These are phyloP conservation scores for Castanea crenata DNA, from an alignment of 306 rosid genomes.

Conservation along the genomic window DNA sequence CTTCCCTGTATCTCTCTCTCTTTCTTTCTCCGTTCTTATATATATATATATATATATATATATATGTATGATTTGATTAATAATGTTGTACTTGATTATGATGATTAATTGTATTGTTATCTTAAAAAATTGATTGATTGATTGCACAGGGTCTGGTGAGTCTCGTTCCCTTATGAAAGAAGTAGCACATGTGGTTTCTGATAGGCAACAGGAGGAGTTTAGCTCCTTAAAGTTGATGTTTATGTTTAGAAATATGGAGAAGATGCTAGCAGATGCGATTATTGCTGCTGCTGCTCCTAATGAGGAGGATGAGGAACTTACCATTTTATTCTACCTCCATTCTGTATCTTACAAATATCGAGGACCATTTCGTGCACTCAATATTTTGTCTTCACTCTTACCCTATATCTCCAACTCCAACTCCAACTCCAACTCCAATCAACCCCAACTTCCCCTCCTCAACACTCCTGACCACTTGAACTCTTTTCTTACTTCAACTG, in stretches of 20 bases:
- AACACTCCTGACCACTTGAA: slow-evolving; percentile 42
- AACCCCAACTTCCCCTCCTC: slow-evolving; percentile 50
- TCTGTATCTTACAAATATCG: slow-evolving; percentile 68
- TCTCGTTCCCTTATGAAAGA: slow-evolving; percentile 75
- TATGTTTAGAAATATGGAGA: slow-evolving; percentile 54
- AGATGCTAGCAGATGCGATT: slow-evolving; percentile 55
- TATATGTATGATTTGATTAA: too few species aligned
- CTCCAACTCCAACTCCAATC: too few species aligned
- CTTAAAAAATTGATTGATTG: too few species aligned
- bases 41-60: too few species aligned
- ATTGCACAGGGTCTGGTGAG: slow-evolving; percentile 81
- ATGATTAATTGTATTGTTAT: too few species aligned
- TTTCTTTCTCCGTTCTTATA: neutral
- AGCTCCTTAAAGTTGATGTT: slow-evolving; percentile 55
- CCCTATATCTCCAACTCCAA: slow-evolving; percentile 23
- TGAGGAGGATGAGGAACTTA: slow-evolving; percentile 32
- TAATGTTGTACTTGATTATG: too few species aligned
- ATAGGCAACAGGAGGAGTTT: slow-evolving; percentile 36
- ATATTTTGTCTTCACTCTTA: slow-evolving; percentile 48
- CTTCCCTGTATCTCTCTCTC: slow-evolving; percentile 57
- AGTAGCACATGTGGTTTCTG: slow-evolving; percentile 29
- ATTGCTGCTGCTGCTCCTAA: slow-evolving; percentile 30
- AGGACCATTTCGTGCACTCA: slow-evolving; percentile 60
- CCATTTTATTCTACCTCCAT: slow-evolving; percentile 55
- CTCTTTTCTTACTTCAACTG: slow-evolving; percentile 62